Evolutionary conservation across 2,329 filamentous ascomycete genomes (phyloP), one percentile per base, ranked within the genome.

Genomic region (Beauveria scarabaeidicola): DNA sequence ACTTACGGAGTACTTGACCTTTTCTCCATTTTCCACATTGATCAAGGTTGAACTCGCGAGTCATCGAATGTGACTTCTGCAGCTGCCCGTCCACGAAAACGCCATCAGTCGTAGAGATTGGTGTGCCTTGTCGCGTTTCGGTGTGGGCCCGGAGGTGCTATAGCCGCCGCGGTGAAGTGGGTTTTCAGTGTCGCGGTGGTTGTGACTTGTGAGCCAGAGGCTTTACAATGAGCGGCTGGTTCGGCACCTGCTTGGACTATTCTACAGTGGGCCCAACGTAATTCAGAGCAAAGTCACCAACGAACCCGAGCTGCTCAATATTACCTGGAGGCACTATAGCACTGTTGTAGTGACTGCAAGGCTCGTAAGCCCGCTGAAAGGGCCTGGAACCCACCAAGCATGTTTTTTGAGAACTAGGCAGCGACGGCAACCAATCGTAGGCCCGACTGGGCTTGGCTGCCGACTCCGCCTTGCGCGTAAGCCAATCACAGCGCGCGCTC

Each of bases 151-250:
- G 19, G 27, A 58, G 11, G 38, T 51, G 48, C 46, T 43, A 50
- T 58, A 58, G 56, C 56, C 56, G 56, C 56, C 47, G 41, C 36
- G 40, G 27, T 58, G 56, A 23, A 32, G 55, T 58, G 55, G 55
- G 19, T 43, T 43, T 46, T 44, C 5, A 48, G 43, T 48, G 29
- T 15, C 53, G 23, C 23, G 41, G n/a, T 55, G 52, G 27, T 32
- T 43, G 38, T 2, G 15, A n/a, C n/a, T 27, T 53, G n/a, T 25
- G 32, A 19, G 52, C 15, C 11, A 17, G 46, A 38, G 21, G 27
- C 29, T 23, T 40, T 47, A 19, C n/a, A 21, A 21, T 44, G 38
- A 57, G 54, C 54, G 54, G 54, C 44, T 50, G 19, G 32, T n/a
- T 36, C 43, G 48, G 54, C 54, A 57, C 21, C 32, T 48, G 44